These are phyloP conservation scores for Vitis amurensis DNA, from an alignment of 164 flowering plant genomes.

Conservation along the genomic window DNA sequence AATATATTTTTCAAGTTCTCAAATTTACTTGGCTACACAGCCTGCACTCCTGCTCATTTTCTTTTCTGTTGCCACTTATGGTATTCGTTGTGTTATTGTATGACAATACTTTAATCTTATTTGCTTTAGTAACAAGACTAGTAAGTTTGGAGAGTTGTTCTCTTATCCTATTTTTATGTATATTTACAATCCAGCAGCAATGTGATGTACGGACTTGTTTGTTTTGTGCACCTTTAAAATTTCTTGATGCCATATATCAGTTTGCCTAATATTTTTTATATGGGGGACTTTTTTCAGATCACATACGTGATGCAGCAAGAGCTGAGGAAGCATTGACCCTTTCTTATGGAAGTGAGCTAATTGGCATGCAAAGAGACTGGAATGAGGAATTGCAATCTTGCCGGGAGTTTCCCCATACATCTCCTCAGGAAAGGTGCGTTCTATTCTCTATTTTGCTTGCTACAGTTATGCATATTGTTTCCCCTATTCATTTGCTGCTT, in stretches of 20 bases:
- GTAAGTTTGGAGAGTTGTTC: too few relatives aligned
- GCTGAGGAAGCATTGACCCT: slow-evolving; percentile 96
- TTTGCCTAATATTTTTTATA: not conserved
- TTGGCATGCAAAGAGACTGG: slow-evolving; percentile 99
- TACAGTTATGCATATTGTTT: not conserved
- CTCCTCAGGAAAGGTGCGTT: slow-evolving; percentile 83
- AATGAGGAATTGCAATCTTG: slow-evolving; percentile 99
- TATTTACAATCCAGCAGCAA: not conserved
- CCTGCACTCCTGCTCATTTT: not conserved
- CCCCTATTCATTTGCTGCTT: not conserved
- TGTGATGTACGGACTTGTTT: not conserved
- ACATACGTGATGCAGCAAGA: slow-evolving; percentile 90
- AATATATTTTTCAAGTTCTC: not conserved
- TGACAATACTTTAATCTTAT: too few relatives aligned
- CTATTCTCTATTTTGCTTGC: slow-evolving; percentile 1
- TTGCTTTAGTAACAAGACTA: too few relatives aligned
- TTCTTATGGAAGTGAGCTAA: slow-evolving; percentile 90
- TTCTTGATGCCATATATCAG: not conserved
- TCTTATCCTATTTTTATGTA: not conserved
- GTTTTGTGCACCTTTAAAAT: not conserved
- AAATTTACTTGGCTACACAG: not conserved
- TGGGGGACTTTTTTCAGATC: slow-evolving; percentile 50
- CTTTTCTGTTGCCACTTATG: too few relatives aligned
- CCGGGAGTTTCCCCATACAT: slow-evolving; percentile 86
- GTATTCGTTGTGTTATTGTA: too few relatives aligned